Base-by-base conservation (phyloP, 768 basidiomycete species). In the Coprinellus micaceus region DNA sequence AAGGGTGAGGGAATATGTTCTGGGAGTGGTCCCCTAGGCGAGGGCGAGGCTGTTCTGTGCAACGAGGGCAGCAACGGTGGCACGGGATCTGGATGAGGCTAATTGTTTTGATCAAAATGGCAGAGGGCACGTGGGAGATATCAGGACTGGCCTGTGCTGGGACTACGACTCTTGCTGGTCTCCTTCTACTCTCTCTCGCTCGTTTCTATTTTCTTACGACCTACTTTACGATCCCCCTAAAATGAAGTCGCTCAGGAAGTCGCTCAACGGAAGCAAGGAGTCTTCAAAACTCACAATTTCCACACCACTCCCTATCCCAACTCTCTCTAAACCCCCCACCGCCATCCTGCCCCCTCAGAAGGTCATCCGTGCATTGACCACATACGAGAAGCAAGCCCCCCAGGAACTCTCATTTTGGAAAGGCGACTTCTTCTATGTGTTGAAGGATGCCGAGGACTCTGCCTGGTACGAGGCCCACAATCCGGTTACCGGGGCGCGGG, bases 381-480 rank as follows among this genome's bases (percentile, higher is more conserved):
- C 77, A 2, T 85, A 92, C 74, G 74, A 79, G 46, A 82, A 91
- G 2, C 77, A 81, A 56, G 81, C 84, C 0, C 92, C 94, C 2
- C 86, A 91, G 67, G 87, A 98, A 62, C 84, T 99, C 41, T 82
- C 90, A 28, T 98, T 98, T 70, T 77, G 82, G 61, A 89, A 90
- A 73, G 97, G 97, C 60, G 97, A 99, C 74, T 97, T 98, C 74
- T 98, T 98, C 78, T 91, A 98, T 72, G 96, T 98, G 49, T 79
- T 92, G 33, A 83, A 82, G 56, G 94, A 97, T 64, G 73, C 81
- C 17, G 64, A 73, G 40, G 66, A 76, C 19, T 79, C 76, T 2
- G 71, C 75, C 45, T 98, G 89, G 87, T 99, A 93, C 66, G 91
- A 98, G 68, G 97, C 94, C 3, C 86, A 95, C 68, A 98, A 99